These are phyloP conservation scores for Solanum pimpinellifolium DNA, from an alignment of 257 asterid species.

Conservation along the genomic window DNA sequence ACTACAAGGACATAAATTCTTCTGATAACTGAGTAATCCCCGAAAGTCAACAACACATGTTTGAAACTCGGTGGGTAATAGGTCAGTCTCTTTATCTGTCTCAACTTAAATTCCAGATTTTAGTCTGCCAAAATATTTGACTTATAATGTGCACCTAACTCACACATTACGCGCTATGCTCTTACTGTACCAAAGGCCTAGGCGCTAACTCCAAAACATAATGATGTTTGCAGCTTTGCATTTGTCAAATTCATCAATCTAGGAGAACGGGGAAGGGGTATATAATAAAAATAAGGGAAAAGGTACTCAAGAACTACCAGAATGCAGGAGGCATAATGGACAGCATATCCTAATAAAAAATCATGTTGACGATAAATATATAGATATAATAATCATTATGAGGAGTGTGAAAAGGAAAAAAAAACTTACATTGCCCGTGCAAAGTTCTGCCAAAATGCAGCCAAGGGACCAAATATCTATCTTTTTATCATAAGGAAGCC, in stretches of 20 bases:
- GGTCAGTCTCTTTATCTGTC: not conserved
- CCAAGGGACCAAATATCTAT: conserved; percentile 78
- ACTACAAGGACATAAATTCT: not conserved
- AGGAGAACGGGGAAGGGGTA: not conserved
- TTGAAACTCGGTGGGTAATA: not conserved
- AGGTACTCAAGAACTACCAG: not conserved
- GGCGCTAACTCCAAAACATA: not conserved
- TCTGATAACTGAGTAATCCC: not conserved
- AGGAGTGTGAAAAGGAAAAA: not conserved
- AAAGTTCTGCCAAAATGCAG: conserved; percentile 80
- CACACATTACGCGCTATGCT: not conserved
- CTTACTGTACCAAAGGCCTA: not conserved
- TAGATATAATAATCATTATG: not conserved
- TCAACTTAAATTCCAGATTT: not conserved
- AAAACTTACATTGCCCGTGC: conserved; percentile 65
- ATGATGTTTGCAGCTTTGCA: not conserved
- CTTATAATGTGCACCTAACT: not conserved
- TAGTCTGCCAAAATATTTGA: not conserved
- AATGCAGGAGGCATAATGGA: not conserved
- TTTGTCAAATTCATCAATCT: not conserved
- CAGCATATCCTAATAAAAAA: not conserved
- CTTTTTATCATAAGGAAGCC: conserved; percentile 60
- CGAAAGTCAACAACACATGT: not conserved
- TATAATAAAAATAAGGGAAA: not conserved
- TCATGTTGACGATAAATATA: not conserved